A percentile compares a stretch with the other conserved stretches of the same genome.
These are phyloP conservation scores for Solanum paucissectum DNA, from an alignment of 257 asterid species.

Conservation along the genomic window DNA sequence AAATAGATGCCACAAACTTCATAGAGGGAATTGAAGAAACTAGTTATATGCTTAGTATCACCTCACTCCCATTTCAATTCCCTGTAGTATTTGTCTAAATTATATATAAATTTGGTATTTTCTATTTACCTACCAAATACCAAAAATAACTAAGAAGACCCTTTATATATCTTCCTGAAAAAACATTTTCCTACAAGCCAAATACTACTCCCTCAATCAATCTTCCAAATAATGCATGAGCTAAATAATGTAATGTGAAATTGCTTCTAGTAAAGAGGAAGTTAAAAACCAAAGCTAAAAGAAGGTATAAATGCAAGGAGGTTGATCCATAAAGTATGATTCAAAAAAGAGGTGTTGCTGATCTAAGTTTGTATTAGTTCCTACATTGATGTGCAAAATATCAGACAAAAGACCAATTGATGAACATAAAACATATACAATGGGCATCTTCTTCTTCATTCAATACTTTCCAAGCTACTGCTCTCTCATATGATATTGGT, in stretches of 20 bases:
- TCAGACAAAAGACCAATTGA: slow-evolving; percentile 76
- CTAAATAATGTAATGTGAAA: not conserved
- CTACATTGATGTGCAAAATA: not conserved
- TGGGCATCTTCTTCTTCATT: slow-evolving; percentile 77
- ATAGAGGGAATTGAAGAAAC: not conserved
- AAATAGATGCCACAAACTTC: not conserved
- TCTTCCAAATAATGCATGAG: not conserved
- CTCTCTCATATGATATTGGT: slow-evolving; percentile 36
- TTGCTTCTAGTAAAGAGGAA: not conserved
- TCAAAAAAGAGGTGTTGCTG: not conserved
- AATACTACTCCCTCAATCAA: not conserved
- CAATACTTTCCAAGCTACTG: slow-evolving; percentile 53
- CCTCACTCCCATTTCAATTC: not conserved
- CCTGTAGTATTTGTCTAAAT: not conserved
- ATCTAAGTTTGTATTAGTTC: not conserved
- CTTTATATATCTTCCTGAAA: not conserved
- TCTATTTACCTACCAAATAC: not conserved
- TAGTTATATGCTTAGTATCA: not conserved
- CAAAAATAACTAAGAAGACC: not conserved
- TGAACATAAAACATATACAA: slow-evolving; percentile 79
- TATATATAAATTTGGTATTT: not conserved
- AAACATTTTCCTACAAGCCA: not conserved
- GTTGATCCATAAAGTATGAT: not conserved
- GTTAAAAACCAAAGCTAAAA: not conserved
- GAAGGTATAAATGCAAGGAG: not conserved